phyloP scores from a whole-genome alignment of 805 yeast species.

The Pichia gijzeniarum region DNA sequence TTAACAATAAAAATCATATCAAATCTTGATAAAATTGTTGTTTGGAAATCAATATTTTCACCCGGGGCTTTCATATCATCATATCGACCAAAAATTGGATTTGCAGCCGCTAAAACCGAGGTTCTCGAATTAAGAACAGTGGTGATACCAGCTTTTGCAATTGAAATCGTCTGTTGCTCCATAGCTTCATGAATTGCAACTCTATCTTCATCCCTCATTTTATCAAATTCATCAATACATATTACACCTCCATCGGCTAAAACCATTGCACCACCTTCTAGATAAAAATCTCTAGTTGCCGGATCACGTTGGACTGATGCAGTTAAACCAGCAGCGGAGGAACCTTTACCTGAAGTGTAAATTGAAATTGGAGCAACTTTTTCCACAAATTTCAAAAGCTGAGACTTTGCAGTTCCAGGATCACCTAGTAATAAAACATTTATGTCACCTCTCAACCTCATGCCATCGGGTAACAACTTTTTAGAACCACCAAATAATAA shows the following conservation, averaged over 20 bases:
- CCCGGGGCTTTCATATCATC: constrained; percentile 96
- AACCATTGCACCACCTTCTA: constrained; percentile 99
- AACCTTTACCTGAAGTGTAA: constrained; percentile 97
- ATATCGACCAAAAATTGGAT: constrained; percentile 94
- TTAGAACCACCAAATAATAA: constrained; percentile 91
- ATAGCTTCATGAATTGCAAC: constrained; percentile 99
- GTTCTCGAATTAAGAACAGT: constrained; percentile 95
- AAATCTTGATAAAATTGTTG: constrained; percentile 92
- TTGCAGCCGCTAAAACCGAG: constrained; percentile 95
- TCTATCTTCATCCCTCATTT: constrained; percentile 98
- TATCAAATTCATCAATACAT: constrained; percentile 98
- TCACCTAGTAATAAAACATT: constrained; percentile 92
- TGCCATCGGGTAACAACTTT: constrained; percentile 88
- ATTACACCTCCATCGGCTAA: constrained; percentile 99
- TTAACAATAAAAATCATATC: constrained; percentile 98
- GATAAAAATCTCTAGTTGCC: constrained; percentile 79
- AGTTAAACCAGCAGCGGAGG: constrained; percentile 98
- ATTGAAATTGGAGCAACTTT: constrained; percentile 91
- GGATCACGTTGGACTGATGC: constrained; percentile 95
- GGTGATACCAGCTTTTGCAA: constrained; percentile 98
- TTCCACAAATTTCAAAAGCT: constrained; percentile 88
- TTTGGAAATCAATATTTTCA: constrained; percentile 96
- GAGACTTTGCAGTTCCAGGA: constrained; percentile 99
- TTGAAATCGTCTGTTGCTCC: constrained; percentile 99
- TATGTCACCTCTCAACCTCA: constrained; percentile 95